Conservation (phyloP, 345 rosid species). For the Mallotus nudiflorus region DNA sequence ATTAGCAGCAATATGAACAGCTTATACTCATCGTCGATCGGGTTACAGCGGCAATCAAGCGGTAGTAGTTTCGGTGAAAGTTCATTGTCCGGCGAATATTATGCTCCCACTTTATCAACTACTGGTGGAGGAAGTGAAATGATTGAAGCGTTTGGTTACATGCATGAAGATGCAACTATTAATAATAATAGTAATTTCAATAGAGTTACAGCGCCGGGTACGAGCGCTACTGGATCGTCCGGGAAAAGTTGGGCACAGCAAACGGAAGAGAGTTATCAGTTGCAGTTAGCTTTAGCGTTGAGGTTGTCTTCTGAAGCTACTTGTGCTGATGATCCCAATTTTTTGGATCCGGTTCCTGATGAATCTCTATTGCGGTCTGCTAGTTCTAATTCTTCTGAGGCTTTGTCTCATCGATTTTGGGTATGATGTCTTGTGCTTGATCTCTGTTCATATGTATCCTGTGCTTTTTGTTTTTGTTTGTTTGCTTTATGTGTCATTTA, state of each 20-base stretch:
- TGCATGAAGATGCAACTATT: slow-evolving; percentile 54
- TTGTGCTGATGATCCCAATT: slow-evolving; percentile 91
- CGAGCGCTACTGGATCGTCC: slow-evolving; percentile 41
- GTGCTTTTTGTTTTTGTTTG: background rate
- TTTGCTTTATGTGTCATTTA: background rate
- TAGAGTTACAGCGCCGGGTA: slow-evolving; percentile 43
- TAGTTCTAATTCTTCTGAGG: slow-evolving; percentile 60
- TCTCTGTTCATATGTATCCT: too few relatives aligned
- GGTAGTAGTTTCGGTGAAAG: slow-evolving; percentile 98
- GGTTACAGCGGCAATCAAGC: slow-evolving; percentile 89
- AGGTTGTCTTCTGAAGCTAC: slow-evolving; percentile 91
- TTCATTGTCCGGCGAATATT: slow-evolving; percentile 88
- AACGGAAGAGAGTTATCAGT: slow-evolving; percentile 99
- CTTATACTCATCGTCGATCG: slow-evolving; percentile 50
- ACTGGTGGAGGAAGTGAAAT: slow-evolving; percentile 67
- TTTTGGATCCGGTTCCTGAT: slow-evolving; percentile 84
- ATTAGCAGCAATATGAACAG: slow-evolving; percentile 35
- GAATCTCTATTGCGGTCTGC: slow-evolving; percentile 58
- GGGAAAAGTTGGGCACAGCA: slow-evolving; percentile 99
- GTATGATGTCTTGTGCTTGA: slow-evolving; percentile 42
- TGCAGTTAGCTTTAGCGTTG: slow-evolving; percentile 94
- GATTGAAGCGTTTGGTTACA: slow-evolving; percentile 58
- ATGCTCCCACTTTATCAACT: slow-evolving; percentile 58
- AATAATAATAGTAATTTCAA: slow-evolving; percentile 4
- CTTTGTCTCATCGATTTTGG: slow-evolving; percentile 91